phyloP scores from a whole-genome alignment of 2,329 filamentous ascomycete species.

The Aureobasidium namibiae region DNA sequence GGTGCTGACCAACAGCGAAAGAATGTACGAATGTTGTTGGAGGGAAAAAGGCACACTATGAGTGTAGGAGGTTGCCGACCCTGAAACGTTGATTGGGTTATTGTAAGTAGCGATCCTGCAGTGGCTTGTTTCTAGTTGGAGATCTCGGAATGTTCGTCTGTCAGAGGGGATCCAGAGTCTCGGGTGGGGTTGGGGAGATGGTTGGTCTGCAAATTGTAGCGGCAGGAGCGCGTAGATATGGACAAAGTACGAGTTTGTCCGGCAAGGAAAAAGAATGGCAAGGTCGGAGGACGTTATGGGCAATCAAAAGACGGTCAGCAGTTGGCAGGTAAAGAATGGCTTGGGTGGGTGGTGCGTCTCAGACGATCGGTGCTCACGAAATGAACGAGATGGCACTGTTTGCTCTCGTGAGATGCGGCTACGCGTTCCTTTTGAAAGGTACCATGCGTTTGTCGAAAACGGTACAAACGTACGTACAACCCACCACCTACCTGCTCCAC shows the following conservation, averaged over 20 bases:
- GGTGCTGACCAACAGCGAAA: slow-evolving; percentile 1
- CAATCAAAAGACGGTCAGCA: slow-evolving; percentile 10
- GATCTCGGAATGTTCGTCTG: neutral
- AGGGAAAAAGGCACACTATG: neutral
- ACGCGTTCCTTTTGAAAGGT: slow-evolving; percentile 4
- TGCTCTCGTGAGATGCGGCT: slow-evolving; percentile 2
- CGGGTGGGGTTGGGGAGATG: neutral
- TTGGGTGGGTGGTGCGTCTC: neutral
- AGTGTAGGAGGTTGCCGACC: no score
- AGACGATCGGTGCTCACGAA: neutral
- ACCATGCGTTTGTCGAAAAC: slow-evolving; percentile 10
- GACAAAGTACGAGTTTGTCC: neutral
- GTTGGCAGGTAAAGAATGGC: slow-evolving; percentile 5
- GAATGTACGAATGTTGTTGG: neutral
- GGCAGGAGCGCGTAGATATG: slow-evolving; percentile 6
- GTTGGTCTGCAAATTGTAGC: neutral
- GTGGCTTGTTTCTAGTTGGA: slow-evolving; percentile 6
- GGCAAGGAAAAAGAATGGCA: slow-evolving; percentile 4
- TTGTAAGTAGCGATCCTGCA: neutral
- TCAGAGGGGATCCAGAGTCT: neutral
- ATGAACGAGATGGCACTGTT: neutral
- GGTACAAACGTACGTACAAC: slow-evolving; percentile 7
- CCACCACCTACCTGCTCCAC: slow-evolving; percentile 3
- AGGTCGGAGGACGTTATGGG: slow-evolving; percentile 6
- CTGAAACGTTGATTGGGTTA: slow-evolving; percentile 4